Base-by-base conservation (phyloP, 2,329 filamentous ascomycete genomes). In the Escovopsis sp. region DNA sequence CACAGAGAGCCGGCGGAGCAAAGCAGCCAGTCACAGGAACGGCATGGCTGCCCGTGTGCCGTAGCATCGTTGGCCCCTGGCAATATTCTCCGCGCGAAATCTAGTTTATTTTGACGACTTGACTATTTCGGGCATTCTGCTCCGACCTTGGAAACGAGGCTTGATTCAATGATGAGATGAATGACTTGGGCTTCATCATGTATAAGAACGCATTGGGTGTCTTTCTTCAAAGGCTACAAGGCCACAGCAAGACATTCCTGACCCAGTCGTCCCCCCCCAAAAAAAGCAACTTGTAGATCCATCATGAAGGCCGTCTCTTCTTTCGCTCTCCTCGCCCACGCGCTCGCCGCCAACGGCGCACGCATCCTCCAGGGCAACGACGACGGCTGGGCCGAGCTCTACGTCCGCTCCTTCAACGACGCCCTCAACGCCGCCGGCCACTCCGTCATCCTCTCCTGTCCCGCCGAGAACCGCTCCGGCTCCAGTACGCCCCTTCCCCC, bases 311-410 rank as follows among this genome's bases (percentile, higher is more conserved):
- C 50, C 18, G 43, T 50, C 39, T 36, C 48, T 39, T 47, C 48
- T 12, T 26, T 55, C 26, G 48, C 48, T 28, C 10, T 33, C 32
- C 37, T 57, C 36, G 38, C 55, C 33, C 49, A 50, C 3, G 49
- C 46, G 26, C 50, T 59, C 36, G 54, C 51, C 7, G 53, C 51
- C 9, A 56, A 60, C 43, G 56, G 47, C 30, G 48, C 70, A 38
- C 74, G 75, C 49, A 73, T 80, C 52, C 55, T 85, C 42, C 74
- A 80, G 44, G 71, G 72, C 49, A 85, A 85, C 58, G 80, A 85
- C 49, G 81, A 85, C 54, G 80, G 81, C 32, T 85, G 81, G 81
- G 77, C 80, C 5, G 80, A 83, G 61, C 69, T 69, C 35, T 82
- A 84, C 52, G 61, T 80, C 40, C 72, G 80, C 12, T 66, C 68